Base-by-base conservation (phyloP, 768 basidiomycete species). In the Panaeolus cyanescens region DNA sequence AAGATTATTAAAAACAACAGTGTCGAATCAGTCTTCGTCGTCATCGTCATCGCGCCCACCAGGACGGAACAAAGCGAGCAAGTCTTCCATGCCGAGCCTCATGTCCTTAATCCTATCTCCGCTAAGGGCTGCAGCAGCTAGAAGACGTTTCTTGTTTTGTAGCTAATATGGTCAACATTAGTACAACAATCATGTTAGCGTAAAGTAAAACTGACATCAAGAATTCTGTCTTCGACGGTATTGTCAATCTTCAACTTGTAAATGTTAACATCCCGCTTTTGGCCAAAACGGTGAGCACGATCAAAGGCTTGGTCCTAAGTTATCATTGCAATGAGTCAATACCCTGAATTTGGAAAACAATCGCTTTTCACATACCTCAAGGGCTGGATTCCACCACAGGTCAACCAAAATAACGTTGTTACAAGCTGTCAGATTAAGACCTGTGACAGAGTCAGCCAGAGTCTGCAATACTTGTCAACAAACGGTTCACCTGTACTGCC, bases 341-440 rank as follows among this genome's bases (percentile, higher is more conserved):
- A 28, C 30, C 9, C 2, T 20, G 0, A 50, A 25, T 28, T 50
- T 28, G 45, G 25, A 50, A 13, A 25, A 20, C 45, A 28, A 22
- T 13, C 25, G n/a, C 53, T 22, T 13, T 10, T 59, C 67, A 70
- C 83, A 63, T 64, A 91, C 90, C 75, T 93, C 92, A 4, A 93
- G 80, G 0, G 91, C 93, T 9, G 93, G 92, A 72, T 94, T 91
- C 94, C 96, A 98, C 95, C 96, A 98, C 62, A 95, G 76, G 71
- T 97, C 96, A 59, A 94, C 85, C 3, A 98, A 82, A 65, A 98
- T 91, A 36, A 98, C 95, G 65, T 96, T 93, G 72, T 95, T 96
- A 75, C 96, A 98, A 34, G 88, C 89, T 0, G 94, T 95, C 68
- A 98, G 71, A 71, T 98, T 97, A 45, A 98, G 84, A 45, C 95